Evolutionary conservation across 2,329 filamentous ascomycete species (phyloP).

Genomic region (Fusarium sp.): DNA sequence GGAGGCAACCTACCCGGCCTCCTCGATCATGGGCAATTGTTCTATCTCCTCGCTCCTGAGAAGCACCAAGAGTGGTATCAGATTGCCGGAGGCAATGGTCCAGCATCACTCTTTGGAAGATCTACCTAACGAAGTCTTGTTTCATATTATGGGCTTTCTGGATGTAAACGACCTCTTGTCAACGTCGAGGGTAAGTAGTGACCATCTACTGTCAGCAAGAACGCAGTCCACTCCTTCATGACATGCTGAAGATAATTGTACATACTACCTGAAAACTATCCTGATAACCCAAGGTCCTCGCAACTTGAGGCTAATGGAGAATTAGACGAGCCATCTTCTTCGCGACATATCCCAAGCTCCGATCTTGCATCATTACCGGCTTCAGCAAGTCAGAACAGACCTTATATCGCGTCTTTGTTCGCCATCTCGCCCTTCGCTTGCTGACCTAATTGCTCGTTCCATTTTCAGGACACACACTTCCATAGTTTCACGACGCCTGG

Average conservation of each 20-base stretch:
- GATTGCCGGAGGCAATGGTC: not conserved
- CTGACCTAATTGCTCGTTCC: constrained; percentile 70
- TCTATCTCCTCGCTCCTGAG: not conserved
- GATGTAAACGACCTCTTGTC: constrained; percentile 68
- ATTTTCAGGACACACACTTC: constrained; percentile 77
- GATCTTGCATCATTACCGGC: constrained; percentile 72
- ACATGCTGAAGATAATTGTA: not conserved
- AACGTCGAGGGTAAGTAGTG: constrained; percentile 64
- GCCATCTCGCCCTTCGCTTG: constrained; percentile 67
- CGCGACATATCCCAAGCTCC: constrained; percentile 72
- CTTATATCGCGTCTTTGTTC: constrained; percentile 68
- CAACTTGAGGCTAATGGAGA: constrained; percentile 35
- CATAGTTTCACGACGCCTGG: constrained; percentile 71
- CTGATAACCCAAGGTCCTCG: not conserved
- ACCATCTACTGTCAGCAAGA: constrained; percentile 9
- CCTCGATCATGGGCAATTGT: constrained; percentile 3
- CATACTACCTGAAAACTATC: not conserved
- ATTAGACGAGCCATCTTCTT: constrained; percentile 70
- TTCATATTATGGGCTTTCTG: constrained; percentile 66
- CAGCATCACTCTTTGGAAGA: constrained; percentile 50
- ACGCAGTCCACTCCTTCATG: not conserved
- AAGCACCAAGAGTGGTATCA: not conserved
- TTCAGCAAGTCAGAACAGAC: constrained; percentile 65
- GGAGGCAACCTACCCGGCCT: constrained; percentile 21
- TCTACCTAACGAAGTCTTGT: constrained; percentile 68